Evolutionary conservation across 371 early-diverging fungal species (phyloP).

Genomic region (Nematocida ausubeli): DNA sequence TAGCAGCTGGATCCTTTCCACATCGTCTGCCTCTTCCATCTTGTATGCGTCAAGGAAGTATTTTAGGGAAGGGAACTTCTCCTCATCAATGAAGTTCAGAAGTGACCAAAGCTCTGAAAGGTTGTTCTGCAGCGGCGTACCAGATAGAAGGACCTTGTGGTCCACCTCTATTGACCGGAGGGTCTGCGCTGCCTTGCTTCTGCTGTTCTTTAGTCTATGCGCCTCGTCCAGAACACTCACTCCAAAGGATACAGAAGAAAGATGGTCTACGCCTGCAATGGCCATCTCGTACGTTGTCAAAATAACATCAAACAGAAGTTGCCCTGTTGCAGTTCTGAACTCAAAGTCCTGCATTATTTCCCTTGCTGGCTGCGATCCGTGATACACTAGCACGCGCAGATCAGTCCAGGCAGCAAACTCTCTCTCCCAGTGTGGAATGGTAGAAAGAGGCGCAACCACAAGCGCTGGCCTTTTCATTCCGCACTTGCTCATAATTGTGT

Average conservation of each 20-base stretch:
- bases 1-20: constrained; percentile 88
- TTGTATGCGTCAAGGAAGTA: constrained; percentile 95
- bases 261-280: constrained; percentile 76
- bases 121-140: constrained; percentile 97
- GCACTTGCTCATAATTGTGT: constrained; percentile 81
- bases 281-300: constrained; percentile 96
- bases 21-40: constrained; percentile 86
- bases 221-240: constrained; percentile 96
- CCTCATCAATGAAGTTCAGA: constrained; percentile 90
- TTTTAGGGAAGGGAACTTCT: constrained; percentile 80
- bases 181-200: constrained; percentile 81
- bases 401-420: constrained; percentile 90
- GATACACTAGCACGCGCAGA: constrained; percentile 79
- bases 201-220: constrained; percentile 96
- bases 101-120: constrained; percentile 95
- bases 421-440: constrained; percentile 88
- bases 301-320: constrained; percentile 77
- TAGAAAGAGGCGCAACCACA: constrained; percentile 93
- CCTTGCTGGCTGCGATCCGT: constrained; percentile 78
- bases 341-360: constrained; percentile 73
- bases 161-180: constrained; percentile 78
- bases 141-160: constrained; percentile 87
- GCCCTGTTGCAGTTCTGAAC: constrained; percentile 71
- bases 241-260: constrained; percentile 81
- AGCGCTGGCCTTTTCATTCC: constrained; percentile 74